Base-by-base conservation (phyloP, 768 basidiomycete genomes). In the Dentipellis sp. region DNA sequence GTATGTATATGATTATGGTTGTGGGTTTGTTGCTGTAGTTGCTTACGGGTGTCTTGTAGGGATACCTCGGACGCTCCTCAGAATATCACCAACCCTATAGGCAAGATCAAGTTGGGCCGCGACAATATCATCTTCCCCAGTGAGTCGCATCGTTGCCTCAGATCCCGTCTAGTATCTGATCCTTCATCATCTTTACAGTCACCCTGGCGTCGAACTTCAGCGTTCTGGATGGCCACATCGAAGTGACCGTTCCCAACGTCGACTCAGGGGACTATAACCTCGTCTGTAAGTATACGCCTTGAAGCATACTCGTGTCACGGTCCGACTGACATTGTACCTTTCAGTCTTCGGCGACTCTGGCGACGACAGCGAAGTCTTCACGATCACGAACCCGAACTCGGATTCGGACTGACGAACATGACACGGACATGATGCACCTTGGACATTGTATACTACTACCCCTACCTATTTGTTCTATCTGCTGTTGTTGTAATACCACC, bases 271-370 rank as follows among this genome's bases (percentile, higher is more conserved):
- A 52, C 36, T 58, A 58, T 19, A 29, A 23, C n/a, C 45, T 58
- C 35, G 57, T 53, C 36, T 22, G 47, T 58, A 22, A 50, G 59
- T 58, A 40, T 21, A 6, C 17, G 2, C 10, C 42, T 45, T 45
- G 12, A 11, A 8, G 16, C 19, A 45, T 17, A 23, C 19, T 51
- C 42, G 23, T 35, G 3, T 51, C 10, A 35, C n/a, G 21, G 37
- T 42, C 29, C 6, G 29, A 29, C 29, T 29, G 29, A 29, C 29
- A 29, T 29, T 3, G n/a, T n/a, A 29, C 29, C 29, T 29, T 45
- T 9, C 54, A 74, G 71, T 72, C 19, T 62, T 70, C 37, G 70
- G 68, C 22, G 67, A 71, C 46, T 70, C 71, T 40, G 71, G 66
- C n/a, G 60, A 70, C 47, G 48, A 45, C 50, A 68, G 68, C 62